Base-by-base conservation (phyloP, 768 basidiomycete species). In the Suillus sp. region DNA sequence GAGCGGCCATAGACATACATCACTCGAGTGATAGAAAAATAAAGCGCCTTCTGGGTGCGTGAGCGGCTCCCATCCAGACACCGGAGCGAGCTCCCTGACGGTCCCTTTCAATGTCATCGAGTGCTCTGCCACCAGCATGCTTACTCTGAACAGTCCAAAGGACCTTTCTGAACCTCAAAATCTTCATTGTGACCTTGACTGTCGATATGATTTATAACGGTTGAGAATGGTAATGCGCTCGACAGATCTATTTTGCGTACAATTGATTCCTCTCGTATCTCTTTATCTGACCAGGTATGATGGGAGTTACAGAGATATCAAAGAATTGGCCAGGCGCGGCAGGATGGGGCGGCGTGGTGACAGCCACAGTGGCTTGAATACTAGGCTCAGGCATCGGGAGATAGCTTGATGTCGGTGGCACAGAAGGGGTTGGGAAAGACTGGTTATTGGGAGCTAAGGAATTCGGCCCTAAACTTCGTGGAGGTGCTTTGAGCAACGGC, bases 21-120 rank as follows among this genome's bases (percentile, higher is more conserved):
- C 78, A 11, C 71, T 64, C 48, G 64, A 34, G 57, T 84, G 74
- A 64, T 75, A 80, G 64, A 84, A 87, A 68, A 86, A 88, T 27
- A 80, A 74, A 16, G 78, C 79, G 6, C 86, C 86, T 72, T 88
- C 85, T 0, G 85, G 84, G 68, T 86, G 85, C 4, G 74, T 70
- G 34, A 74, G 73, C 2, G 77, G 65, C 7, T 62, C 70, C 86
- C 86, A 87, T 30, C 50, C 50, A 3, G 9, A 10, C 27, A 30
- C 50, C 16, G 27, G 8, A 20, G 9, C 27, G 9, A 51, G 50
- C 50, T 51, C 50, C 18, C 50, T 51, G 27, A 20, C 9, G 9
- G 16, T 6, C 27, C 27, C 4, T 20, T 18, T 51, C 16, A 51
- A 30, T 51, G 4, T 51, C 27, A 51, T 51, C 16, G 18, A 10